These are phyloP conservation scores for Gymnopus androsaceus DNA, from an alignment of 1,284 basidiomycete species.

Conservation along the genomic window DNA sequence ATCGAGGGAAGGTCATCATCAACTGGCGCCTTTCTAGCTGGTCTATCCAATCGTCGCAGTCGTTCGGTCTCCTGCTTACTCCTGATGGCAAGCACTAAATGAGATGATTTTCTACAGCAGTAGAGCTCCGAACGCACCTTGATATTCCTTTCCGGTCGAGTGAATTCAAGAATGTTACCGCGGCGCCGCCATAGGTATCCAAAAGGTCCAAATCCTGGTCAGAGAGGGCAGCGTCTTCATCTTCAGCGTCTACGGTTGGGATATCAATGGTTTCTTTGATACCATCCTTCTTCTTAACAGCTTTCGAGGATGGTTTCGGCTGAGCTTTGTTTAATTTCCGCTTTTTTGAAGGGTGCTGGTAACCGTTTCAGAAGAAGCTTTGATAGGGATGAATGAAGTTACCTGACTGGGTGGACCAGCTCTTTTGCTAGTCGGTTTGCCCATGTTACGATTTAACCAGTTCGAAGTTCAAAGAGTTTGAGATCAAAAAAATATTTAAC, in stretches of 20 bases:
- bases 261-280: conserved; percentile 65
- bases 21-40: conserved; percentile 43
- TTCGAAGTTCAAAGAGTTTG: not conserved
- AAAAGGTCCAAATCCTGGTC: conserved; percentile 66
- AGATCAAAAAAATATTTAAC: not conserved
- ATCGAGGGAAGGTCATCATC: conserved; percentile 67
- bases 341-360: conserved; percentile 9
- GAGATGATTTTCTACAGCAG: conserved; percentile 6
- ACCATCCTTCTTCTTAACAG: conserved; percentile 60
- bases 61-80: conserved; percentile 77
- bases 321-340: conserved; percentile 10
- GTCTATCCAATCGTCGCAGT: conserved; percentile 64
- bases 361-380: not conserved
- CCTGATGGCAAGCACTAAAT: conserved; percentile 41
- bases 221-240: conserved; percentile 55
- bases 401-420: conserved; percentile 1
- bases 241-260: conserved; percentile 42
- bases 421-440: conserved; percentile 5
- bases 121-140: conserved; percentile 47
- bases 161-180: conserved; percentile 59
- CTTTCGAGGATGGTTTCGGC: conserved; percentile 33
- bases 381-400: not conserved
- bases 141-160: conserved; percentile 74
- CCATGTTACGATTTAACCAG: not conserved
- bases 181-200: conserved; percentile 56